Evolutionary conservation across 1,284 basidiomycete genomes (phyloP), one percentile per base, ranked within the genome.

Genomic region (Apiotrichum sp.): DNA sequence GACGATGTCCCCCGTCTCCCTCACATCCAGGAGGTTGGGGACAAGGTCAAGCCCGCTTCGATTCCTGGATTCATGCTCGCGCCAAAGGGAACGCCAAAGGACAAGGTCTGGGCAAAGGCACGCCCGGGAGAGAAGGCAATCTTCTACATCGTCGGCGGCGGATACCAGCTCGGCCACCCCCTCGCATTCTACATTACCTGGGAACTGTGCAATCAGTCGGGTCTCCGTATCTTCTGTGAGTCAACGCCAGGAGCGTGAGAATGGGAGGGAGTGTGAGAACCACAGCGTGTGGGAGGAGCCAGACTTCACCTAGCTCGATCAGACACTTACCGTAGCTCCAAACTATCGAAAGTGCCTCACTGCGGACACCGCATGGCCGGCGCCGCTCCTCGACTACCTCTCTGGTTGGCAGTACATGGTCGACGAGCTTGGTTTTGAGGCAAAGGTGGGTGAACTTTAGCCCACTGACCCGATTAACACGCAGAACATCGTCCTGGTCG

Each of bases 281-380:
- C 22, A 22, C 22, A 22, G 22, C 22, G 22, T 22, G 22, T 22
- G 22, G 22, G 22, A 22, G 22, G 22, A 22, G 22, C 22, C 22
- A 22, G 22, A 22, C 22, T 22, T 22, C 22, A 22, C 22, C 22
- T 22, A 22, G 22, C 22, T 22, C 22, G 22, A 22, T 22, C 22
- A 22, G n/a, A n/a, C 22, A 11, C 56, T 49, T 36, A 49, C 47
- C 6, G 8, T 29, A 58, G 57, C 47, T 3, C 52, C 53, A 3
- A 61, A 61, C 45, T 61, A 61, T 51, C 55, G 59, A 31, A 61
- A 61, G 29, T 46, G 39, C 8, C 49, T 61, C 14, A 41, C 35
- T 29, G 53, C 52, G 13, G 53, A 46, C 14, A 14, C 42, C 5
- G 55, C 56, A 3, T 61, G 45, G 47, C 59, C 59, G 0, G 56